Percentiles rank a stretch among this genome's conserved stretches.
Conservation (phyloP, 164 flowering plant genomes). For the Hamamelis virginiana region DNA sequence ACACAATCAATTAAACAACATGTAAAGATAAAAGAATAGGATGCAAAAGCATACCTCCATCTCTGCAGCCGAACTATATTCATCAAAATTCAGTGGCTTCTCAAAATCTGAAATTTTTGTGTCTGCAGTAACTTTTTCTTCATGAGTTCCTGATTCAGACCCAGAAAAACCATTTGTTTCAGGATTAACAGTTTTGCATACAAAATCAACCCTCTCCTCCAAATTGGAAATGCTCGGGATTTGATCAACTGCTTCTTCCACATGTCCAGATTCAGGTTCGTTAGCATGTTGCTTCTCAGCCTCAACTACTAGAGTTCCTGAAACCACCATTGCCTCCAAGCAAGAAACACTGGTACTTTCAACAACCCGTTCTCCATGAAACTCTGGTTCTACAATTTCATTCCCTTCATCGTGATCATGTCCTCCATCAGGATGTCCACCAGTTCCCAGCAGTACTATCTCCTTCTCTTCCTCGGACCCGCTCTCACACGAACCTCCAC, state of each 20-base stretch:
- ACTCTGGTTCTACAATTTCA: conserved; percentile 16
- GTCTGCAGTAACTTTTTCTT: conserved; percentile 11
- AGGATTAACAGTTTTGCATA: conserved; percentile 3
- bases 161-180: conserved; percentile 15
- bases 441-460: conserved; percentile 11
- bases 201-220: conserved; percentile 3
- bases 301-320: conserved; percentile 13
- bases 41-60: conserved; percentile 61
- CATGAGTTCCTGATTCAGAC: conserved; percentile 19
- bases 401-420: conserved; percentile 11
- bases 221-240: background rate
- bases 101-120: conserved; percentile 18
- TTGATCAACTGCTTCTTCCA: conserved; percentile 9
- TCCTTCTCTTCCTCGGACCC: conserved; percentile 61
- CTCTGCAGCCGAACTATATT: conserved; percentile 55
- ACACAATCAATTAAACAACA: background rate
- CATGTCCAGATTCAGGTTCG: conserved; percentile 6
- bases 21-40: background rate
- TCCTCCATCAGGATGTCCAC: conserved; percentile 18
- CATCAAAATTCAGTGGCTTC: conserved; percentile 58
- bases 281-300: conserved; percentile 9
- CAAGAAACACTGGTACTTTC: conserved; percentile 11
- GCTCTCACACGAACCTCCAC: conserved; percentile 42
- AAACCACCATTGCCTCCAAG: conserved; percentile 7
- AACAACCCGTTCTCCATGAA: conserved; percentile 9